Evolutionary conservation across 2,329 filamentous ascomycete genomes (phyloP).

Genomic region (Fusarium torulosum): DNA sequence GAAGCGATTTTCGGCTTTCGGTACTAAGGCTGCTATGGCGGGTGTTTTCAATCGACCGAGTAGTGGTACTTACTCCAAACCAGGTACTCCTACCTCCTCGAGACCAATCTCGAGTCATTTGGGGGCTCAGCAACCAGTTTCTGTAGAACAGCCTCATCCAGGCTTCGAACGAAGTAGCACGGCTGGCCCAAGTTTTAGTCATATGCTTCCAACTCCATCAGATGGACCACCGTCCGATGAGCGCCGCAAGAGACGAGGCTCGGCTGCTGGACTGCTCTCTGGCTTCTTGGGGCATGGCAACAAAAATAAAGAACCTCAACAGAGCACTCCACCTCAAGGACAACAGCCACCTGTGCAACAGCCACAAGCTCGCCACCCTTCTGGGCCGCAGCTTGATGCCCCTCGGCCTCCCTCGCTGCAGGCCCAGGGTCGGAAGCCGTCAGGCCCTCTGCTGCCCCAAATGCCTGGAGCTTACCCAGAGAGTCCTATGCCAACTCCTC

Average conservation of each 20-base stretch:
- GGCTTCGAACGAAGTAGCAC: conserved; percentile 44
- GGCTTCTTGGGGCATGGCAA: conserved; percentile 48
- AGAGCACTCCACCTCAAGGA: conserved; percentile 12
- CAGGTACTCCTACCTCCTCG: conserved; percentile 36
- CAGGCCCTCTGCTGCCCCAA: conserved; percentile 19
- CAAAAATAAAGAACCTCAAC: conserved; percentile 37
- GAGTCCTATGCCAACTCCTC: conserved; percentile 18
- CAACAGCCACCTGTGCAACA: conserved; percentile 35
- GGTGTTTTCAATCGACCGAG: conserved; percentile 48
- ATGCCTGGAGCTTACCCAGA: conserved; percentile 19
- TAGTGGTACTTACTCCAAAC: conserved; percentile 29
- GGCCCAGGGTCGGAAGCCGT: conserved; percentile 22
- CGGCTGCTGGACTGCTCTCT: conserved; percentile 49
- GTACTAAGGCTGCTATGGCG: conserved; percentile 50
- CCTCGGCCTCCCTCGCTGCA: conserved; percentile 11
- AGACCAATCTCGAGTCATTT: conserved; percentile 37
- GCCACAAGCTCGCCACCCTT: conserved; percentile 18
- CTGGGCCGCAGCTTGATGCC: conserved; percentile 11
- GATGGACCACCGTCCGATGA: conserved; percentile 25
- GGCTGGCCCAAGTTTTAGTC: conserved; percentile 35
- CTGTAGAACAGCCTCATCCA: conserved; percentile 35
- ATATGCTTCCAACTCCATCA: conserved; percentile 25
- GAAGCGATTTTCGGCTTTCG: conserved; percentile 61
- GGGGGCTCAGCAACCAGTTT: conserved; percentile 22
- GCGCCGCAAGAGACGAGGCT: conserved; percentile 48